These are phyloP conservation scores for Mariannaea sp. DNA, from an alignment of 2,329 filamentous ascomycete genomes.

Conservation along the genomic window DNA sequence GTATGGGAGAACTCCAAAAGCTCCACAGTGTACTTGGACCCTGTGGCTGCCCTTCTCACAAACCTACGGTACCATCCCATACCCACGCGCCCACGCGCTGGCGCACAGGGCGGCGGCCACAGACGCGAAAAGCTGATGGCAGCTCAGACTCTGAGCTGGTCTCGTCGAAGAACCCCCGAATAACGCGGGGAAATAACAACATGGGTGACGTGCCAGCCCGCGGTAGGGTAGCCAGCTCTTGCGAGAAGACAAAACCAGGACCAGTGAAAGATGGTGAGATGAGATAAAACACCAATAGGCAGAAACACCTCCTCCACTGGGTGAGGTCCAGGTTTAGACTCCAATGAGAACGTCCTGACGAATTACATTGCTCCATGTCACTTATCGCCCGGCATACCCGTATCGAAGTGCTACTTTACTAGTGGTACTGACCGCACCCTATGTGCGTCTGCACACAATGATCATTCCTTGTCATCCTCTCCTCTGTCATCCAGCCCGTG, in stretches of 20 bases:
- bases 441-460: too few species aligned
- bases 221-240: slow-evolving; percentile 7
- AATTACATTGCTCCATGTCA: slow-evolving; percentile 33
- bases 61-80: neutral
- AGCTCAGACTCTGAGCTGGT: slow-evolving; percentile 16
- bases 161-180: slow-evolving; percentile 12
- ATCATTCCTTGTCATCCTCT: neutral
- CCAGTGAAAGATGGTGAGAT: slow-evolving; percentile 2
- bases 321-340: slow-evolving; percentile 20
- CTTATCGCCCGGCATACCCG: slow-evolving; percentile 29
- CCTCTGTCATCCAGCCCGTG: neutral
- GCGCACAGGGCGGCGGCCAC: slow-evolving; percentile 15
- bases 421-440: slow-evolving; percentile 9
- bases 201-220: slow-evolving; percentile 15
- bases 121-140: slow-evolving; percentile 3
- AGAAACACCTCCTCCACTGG: slow-evolving; percentile 3
- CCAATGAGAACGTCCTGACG: slow-evolving; percentile 19
- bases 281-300: slow-evolving; percentile 7
- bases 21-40: slow-evolving; percentile 1
- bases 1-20: neutral
- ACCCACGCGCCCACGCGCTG: slow-evolving; percentile 5
- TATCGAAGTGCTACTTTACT: too few species aligned
- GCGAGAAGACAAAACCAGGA: neutral
- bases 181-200: slow-evolving; percentile 21
- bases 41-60: slow-evolving; percentile 16